Percentiles rank a stretch among this genome's conserved stretches.
phyloP scores from a whole-genome alignment of 2,329 filamentous ascomycete genomes.

The Magnaporthales sp. region DNA sequence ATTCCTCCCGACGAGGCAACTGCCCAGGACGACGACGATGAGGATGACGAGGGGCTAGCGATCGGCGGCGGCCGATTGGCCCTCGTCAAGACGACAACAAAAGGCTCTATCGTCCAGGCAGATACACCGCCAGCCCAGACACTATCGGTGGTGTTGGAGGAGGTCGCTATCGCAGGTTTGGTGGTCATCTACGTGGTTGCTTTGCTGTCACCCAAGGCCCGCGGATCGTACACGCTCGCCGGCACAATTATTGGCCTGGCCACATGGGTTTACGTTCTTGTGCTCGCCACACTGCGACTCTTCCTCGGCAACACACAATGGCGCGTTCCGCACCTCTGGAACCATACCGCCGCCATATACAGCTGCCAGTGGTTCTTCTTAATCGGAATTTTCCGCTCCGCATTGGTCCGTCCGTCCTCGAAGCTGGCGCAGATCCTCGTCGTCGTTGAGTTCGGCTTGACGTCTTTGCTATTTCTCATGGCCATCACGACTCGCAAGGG shows the following conservation, averaged over 20 bases:
- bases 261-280: conserved; percentile 73
- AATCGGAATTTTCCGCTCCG: conserved; percentile 74
- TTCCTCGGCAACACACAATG: conserved; percentile 56
- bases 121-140: conserved; percentile 69
- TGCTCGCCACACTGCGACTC: conserved; percentile 65
- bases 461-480: conserved; percentile 65
- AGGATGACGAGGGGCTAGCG: conserved; percentile 51
- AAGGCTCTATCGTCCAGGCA: conserved; percentile 58
- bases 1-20: conserved; percentile 38
- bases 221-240: conserved; percentile 45
- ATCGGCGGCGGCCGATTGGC: conserved; percentile 49
- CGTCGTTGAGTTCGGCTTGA: conserved; percentile 66
- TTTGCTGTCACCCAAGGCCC: conserved; percentile 47
- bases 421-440: conserved; percentile 52
- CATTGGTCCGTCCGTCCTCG: conserved; percentile 67
- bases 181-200: conserved; percentile 60
- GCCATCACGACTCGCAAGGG: conserved; percentile 79
- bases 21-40: conserved; percentile 27
- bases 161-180: conserved; percentile 63
- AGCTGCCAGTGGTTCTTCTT: conserved; percentile 71
- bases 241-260: conserved; percentile 59
- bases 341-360: conserved; percentile 84
- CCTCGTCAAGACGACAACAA: conserved; percentile 52
- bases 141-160: conserved; percentile 63
- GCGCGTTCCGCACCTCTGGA: conserved; percentile 72